Conservation (phyloP, 2,329 filamentous ascomycete genomes). For the Lachnellula hyalina region DNA sequence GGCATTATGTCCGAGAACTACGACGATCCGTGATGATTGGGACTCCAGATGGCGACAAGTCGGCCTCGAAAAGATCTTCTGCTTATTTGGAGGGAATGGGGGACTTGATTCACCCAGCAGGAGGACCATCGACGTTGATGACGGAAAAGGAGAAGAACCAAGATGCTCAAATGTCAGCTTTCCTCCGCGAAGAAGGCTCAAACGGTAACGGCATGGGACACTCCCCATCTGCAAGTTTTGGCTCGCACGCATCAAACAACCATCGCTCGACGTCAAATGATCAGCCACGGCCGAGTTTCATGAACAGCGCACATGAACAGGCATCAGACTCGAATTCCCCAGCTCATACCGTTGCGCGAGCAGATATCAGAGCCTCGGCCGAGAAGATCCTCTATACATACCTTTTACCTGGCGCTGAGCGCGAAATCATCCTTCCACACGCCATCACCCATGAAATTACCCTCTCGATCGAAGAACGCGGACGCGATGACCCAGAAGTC, state of each 20-base stretch:
- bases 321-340: slow-evolving; percentile 78
- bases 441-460: slow-evolving; percentile 84
- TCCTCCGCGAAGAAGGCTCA: slow-evolving; percentile 63
- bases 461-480: slow-evolving; percentile 80
- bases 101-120: slow-evolving; percentile 57
- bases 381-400: slow-evolving; percentile 99
- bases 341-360: slow-evolving; percentile 74
- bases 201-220: slow-evolving; percentile 46
- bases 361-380: slow-evolving; percentile 86
- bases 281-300: slow-evolving; percentile 44
- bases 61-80: slow-evolving; percentile 74
- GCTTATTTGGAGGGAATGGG: slow-evolving; percentile 68
- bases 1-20: slow-evolving; percentile 94
- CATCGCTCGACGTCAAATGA: slow-evolving; percentile 41
- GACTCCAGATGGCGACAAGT: slow-evolving; percentile 83
- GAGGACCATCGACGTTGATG: slow-evolving; percentile 56
- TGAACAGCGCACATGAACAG: slow-evolving; percentile 57
- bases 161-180: slow-evolving; percentile 87
- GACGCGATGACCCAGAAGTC: slow-evolving; percentile 91
- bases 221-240: slow-evolving; percentile 45
- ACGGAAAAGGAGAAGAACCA: slow-evolving; percentile 70
- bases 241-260: slow-evolving; percentile 22
- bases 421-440: slow-evolving; percentile 89
- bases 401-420: slow-evolving; percentile 86
- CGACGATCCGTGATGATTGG: slow-evolving; percentile 88